Base-by-base conservation (phyloP, 495 filamentous ascomycete genomes). In the Astrothelium macrocarpum region DNA sequence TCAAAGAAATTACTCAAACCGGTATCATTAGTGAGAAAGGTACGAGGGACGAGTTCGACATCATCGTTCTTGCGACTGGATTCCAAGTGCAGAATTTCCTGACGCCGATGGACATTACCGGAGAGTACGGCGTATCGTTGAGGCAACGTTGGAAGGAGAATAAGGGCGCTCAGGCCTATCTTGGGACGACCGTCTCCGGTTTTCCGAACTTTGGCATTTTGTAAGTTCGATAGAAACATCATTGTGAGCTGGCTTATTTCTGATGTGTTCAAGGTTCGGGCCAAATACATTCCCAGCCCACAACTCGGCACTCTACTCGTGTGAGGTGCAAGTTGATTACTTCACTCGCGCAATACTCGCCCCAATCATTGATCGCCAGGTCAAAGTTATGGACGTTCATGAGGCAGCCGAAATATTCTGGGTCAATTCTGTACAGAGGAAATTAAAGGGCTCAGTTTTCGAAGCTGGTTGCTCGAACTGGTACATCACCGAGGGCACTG, bases 151-250 rank as follows among this genome's bases (percentile, higher is more conserved):
- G 76, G 77, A 61, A 72, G 7, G 61, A 64, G 11, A 61, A 66
- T 28, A 67, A 71, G 9, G 78, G 78, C 1, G 68, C 75, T 14
- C 73, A 72, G 59, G 78, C 77, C 20, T 80, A 80, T 67, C 67
- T 75, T 42, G 72, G 67, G 5, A 67, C 70, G 0, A 63, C 61
- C 18, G 49, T 80, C 9, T 68, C 68, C 64, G 71, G 72, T n/a
- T 79, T 77, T 61, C 78, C 78, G 10, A 80, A 80, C 62, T 73
- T 80, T 59, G 77, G 73, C 2, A 53, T 79, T 32, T 32, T 77
- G 0, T 49, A 20, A 49, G 45, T 49, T 49, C 11, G 20, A 16
- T 23, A 49, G 20, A 49, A 5, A 42, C 53, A 18, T 23, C 69
- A 23, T 42, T 5, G 28, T 45, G 31, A 39, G 7, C 11, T n/a